Evolutionary conservation across 768 basidiomycete genomes (phyloP), one percentile per base, ranked within the genome.

Genomic region (Peribolospora baueri): DNA sequence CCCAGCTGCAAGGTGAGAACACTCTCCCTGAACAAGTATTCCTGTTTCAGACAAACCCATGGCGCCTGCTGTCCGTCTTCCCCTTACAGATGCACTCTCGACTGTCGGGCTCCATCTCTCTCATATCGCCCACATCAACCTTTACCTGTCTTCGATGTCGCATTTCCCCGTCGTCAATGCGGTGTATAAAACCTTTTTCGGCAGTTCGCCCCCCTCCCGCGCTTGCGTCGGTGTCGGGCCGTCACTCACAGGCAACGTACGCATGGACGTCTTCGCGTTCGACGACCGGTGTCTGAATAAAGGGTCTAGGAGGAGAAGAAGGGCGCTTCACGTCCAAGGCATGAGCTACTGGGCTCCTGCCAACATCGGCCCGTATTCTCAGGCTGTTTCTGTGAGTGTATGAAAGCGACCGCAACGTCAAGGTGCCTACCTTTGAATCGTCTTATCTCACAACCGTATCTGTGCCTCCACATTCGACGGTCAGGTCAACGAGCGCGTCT

Each of bases 321-420:
- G 76, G 54, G 80, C 84, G 0, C 71, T 97, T 48, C 93, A 98
- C 64, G 93, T 98, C 2, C 93, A 97, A 67, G 75, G 88, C 7
- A 64, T 95, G 58, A 95, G 91, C 67, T 95, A 97, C 64, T 98
- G 93, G 93, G 93, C 90, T 38, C 88, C 93, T 9, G 93, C 93
- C 7, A 98, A 97, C 65, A 97, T 98, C 54, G 93, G 93, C 0
- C 93, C 93, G 4, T 98, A 98, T 67, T 93, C 87, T 4, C 93
- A 98, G 68, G 82, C 86, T 2, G 76, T 95, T 59, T 71, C 73
- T 52, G 91, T 90, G 53, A 61, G 78, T 69, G 42, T 50, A 53
- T 47, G 42, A 56, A 42, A 40, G 5, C 14, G 25, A 25, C 25
- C 25, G 25, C 25, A 25, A 25, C 25, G 25, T 25, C 25, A 25